Evolutionary conservation across 306 rosid genomes (phyloP), one percentile per base, ranked within the genome.

Genomic region (Geum urbanum): DNA sequence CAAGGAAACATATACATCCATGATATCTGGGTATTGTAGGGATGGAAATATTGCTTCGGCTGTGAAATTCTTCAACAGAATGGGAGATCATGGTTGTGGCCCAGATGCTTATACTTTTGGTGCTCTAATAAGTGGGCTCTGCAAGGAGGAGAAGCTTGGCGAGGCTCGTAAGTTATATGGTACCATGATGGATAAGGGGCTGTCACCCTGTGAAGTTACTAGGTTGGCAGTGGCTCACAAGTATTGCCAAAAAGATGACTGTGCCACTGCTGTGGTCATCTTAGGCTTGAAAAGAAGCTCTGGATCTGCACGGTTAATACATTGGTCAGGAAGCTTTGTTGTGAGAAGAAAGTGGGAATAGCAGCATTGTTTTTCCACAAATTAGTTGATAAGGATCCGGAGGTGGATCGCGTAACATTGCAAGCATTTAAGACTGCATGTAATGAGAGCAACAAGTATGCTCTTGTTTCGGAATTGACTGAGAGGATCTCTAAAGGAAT

Each of bases 141-240:
- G 96, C 78, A 91, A 81, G 73, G 91, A 83, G 49, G 86, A 80
- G 16, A 88, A 84, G 80, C 73, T 87, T 84, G 87, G 86, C 0
- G 86, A 91, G 78, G 97, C 96, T 65, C 86, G 75, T n/a, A 58
- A 69, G 22, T 53, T 90, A 53, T 88, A 87, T 56, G 89, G 87
- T 27, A 43, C 79, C 41, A 85, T 88, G 97, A 77, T 87, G 46
- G 89, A 91, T 59, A 88, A 87, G 78, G 95, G 97, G 63, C 48
- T 91, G 60, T 74, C 81, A 41, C 99, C 96, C 6, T 90, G 96
- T 70, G 97, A 94, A 86, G 97, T 94, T 67, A 87, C 96, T 46
- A 84, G 96, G 78, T 84, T 79, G 52, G 86, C 99, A 43, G 74
- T 94, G 80, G 88, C 95, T 64, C 79, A 85, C 66, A 92, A 94